Percentiles rank a stretch among this genome's conserved stretches.
These are phyloP conservation scores for Sphaceloma murrayae DNA, from an alignment of 2,329 filamentous ascomycete genomes.

Conservation along the genomic window DNA sequence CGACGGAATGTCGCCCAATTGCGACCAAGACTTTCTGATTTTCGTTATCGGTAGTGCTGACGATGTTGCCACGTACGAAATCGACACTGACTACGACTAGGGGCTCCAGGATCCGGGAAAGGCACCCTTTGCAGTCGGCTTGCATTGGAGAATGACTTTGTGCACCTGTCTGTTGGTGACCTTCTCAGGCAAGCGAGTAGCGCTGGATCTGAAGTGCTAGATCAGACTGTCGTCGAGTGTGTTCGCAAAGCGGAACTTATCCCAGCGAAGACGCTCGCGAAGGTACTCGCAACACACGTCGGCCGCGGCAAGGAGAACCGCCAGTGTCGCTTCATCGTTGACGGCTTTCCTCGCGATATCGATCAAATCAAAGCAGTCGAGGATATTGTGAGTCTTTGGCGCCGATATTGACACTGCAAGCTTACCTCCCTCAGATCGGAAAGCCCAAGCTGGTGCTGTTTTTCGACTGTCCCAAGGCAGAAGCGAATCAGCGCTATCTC, in stretches of 20 bases:
- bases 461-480: conserved; percentile 3
- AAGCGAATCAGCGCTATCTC: conserved; percentile 2
- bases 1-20: background rate
- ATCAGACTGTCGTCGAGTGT: background rate
- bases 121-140: conserved; percentile 26
- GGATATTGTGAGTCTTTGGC: background rate
- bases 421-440: background rate
- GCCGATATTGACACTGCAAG: background rate
- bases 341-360: conserved; percentile 21
- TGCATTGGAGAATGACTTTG: conserved; percentile 20
- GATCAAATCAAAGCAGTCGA: conserved; percentile 6
- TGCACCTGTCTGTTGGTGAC: conserved; percentile 27
- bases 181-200: conserved; percentile 19
- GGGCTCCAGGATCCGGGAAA: conserved; percentile 29
- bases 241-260: conserved; percentile 16
- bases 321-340: conserved; percentile 17
- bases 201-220: background rate
- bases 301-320: background rate
- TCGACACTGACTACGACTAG: conserved; percentile 18
- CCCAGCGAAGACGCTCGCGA: conserved; percentile 14
- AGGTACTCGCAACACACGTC: conserved; percentile 17
- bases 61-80: background rate
- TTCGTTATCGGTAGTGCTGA: conserved; percentile 10
- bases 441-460: conserved; percentile 4
- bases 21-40: background rate